Percentiles rank a stretch among this genome's conserved stretches.
These are phyloP conservation scores for Mallotus nudiflorus DNA, from an alignment of 345 rosid genomes.

Conservation along the genomic window DNA sequence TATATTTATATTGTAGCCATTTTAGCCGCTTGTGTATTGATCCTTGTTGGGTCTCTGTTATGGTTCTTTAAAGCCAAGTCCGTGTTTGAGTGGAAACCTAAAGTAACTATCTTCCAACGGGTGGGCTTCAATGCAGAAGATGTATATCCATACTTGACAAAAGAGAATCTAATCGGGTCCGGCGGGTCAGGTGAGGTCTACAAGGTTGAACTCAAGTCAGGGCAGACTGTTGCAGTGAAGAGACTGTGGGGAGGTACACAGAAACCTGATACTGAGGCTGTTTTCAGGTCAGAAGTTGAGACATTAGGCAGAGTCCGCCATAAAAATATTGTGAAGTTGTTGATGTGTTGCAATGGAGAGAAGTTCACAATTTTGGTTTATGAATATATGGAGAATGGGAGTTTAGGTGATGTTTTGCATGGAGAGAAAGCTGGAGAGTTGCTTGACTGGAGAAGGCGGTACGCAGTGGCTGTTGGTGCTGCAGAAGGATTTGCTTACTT, in stretches of 20 bases:
- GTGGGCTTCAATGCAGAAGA: conserved; percentile 48
- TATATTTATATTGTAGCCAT: conserved; percentile 23
- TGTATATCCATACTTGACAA: conserved; percentile 39
- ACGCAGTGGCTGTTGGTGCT: conserved; percentile 51
- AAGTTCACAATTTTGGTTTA: conserved; percentile 52
- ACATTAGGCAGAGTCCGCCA: conserved; percentile 64
- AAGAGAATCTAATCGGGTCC: conserved; percentile 52
- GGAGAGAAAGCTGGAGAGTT: conserved; percentile 31
- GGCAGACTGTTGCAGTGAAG: conserved; percentile 69
- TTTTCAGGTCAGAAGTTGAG: conserved; percentile 59
- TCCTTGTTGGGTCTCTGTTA: conserved; percentile 39
- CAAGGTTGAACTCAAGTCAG: conserved; percentile 48
- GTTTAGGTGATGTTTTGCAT: conserved; percentile 68
- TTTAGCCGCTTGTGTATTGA: conserved; percentile 32
- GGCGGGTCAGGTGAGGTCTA: conserved; percentile 76
- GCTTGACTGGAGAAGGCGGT: conserved; percentile 51
- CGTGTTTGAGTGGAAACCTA: conserved; percentile 30
- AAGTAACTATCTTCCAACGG: conserved; percentile 58
- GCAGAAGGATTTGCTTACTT: conserved; percentile 72
- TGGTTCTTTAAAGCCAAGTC: conserved; percentile 45
- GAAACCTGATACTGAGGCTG: conserved; percentile 35
- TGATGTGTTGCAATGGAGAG: conserved; percentile 49
- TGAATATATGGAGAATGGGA: conserved; percentile 77
- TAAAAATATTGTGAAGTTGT: conserved; percentile 56
- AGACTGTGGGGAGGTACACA: conserved; percentile 37